phyloP scores from a whole-genome alignment of 108 stramenopile genomes.

The Skeletonema marinoi region DNA sequence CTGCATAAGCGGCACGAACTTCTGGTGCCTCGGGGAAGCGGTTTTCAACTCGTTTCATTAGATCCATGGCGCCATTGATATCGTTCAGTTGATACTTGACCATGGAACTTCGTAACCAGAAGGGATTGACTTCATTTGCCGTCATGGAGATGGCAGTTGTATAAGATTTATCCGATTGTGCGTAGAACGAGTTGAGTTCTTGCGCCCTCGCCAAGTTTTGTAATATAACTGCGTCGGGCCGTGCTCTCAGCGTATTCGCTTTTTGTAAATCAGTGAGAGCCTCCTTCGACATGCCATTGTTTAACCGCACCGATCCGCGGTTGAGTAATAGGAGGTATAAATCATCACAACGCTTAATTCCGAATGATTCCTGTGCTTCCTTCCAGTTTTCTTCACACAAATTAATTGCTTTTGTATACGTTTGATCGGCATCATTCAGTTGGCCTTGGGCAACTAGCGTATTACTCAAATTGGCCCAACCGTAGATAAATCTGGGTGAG shows the following conservation, averaged over 20 bases:
- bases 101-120: conserved; percentile 80
- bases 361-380: conserved; percentile 55
- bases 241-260: conserved; percentile 58
- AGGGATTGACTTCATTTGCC: conserved; percentile 83
- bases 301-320: conserved; percentile 75
- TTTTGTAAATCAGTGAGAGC: conserved; percentile 67
- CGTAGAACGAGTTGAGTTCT: conserved; percentile 75
- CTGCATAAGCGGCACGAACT: conserved; percentile 78
- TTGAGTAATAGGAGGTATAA: conserved; percentile 77
- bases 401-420: conserved; percentile 72
- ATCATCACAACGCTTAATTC: conserved; percentile 67
- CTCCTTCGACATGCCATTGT: conserved; percentile 63
- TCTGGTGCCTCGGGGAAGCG: conserved; percentile 89
- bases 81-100: conserved; percentile 82
- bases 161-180: conserved; percentile 65
- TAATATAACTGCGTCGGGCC: conserved; percentile 74
- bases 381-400: conserved; percentile 62
- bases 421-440: conserved; percentile 56
- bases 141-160: conserved; percentile 82
- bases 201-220: conserved; percentile 83
- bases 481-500: conserved; percentile 79
- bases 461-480: conserved; percentile 80
- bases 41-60: conserved; percentile 81
- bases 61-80: conserved; percentile 59
- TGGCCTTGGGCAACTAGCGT: conserved; percentile 78